Percentiles rank a stretch among this genome's conserved stretches.
These are phyloP conservation scores for Xylaria sp. DNA, from an alignment of 2,329 filamentous ascomycete species.

Conservation along the genomic window DNA sequence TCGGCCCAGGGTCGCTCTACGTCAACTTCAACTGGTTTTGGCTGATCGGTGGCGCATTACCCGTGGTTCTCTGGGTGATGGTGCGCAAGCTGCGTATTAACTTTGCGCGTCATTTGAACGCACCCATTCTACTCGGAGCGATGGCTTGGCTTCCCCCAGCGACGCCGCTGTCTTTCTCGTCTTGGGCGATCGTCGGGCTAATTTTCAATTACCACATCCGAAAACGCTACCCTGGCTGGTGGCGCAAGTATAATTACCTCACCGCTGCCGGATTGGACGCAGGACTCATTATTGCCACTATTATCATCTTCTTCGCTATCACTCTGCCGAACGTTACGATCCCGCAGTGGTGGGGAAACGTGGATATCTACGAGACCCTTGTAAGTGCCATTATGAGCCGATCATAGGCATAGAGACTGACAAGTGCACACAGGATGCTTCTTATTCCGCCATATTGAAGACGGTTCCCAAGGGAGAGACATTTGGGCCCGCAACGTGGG, in stretches of 20 bases:
- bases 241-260: constrained; percentile 60
- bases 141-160: constrained; percentile 66
- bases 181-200: constrained; percentile 67
- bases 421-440: constrained; percentile 47
- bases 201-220: constrained; percentile 68
- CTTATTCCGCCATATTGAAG: constrained; percentile 47
- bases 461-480: constrained; percentile 47
- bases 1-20: constrained; percentile 63
- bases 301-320: constrained; percentile 52
- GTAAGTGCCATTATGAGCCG: constrained; percentile 50
- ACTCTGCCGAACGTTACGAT: constrained; percentile 52
- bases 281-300: constrained; percentile 53
- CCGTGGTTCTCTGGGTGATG: constrained; percentile 59
- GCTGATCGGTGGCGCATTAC: constrained; percentile 60
- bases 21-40: constrained; percentile 64
- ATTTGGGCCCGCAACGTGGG: constrained; percentile 55
- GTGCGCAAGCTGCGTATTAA: constrained; percentile 54
- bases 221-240: constrained; percentile 66
- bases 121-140: constrained; percentile 67
- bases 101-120: constrained; percentile 62
- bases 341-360: constrained; percentile 63
- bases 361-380: constrained; percentile 54
- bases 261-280: constrained; percentile 54
- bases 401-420: constrained; percentile 42
- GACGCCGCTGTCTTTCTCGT: constrained; percentile 67